These are phyloP conservation scores for Akebia trifoliata DNA, from an alignment of 164 flowering plant genomes.

Conservation along the genomic window DNA sequence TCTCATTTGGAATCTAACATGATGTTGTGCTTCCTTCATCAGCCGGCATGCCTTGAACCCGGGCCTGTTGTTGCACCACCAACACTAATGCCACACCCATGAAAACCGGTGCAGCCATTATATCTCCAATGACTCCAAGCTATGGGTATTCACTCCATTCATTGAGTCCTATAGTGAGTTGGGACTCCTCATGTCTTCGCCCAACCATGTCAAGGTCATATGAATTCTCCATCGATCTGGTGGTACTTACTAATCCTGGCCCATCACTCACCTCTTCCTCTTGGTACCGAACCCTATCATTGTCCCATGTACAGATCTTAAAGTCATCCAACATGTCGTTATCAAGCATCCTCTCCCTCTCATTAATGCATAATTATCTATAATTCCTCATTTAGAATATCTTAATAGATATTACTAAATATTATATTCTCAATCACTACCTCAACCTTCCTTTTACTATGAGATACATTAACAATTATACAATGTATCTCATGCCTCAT, in stretches of 20 bases:
- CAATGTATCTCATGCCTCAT: no score
- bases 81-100: constrained; percentile 21
- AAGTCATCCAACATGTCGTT: constrained; percentile 21
- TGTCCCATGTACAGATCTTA: constrained; percentile 10
- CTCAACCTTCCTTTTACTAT: no score
- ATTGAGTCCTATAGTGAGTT: constrained; percentile 19
- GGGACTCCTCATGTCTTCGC: constrained; percentile 20
- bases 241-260: constrained; percentile 9
- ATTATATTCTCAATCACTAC: no score
- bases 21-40: no score
- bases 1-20: no score
- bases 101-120: constrained; percentile 35
- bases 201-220: constrained; percentile 46
- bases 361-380: no score
- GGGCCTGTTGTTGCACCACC: constrained; percentile 44
- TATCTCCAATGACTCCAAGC: constrained; percentile 51
- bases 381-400: no score
- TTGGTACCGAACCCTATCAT: constrained; percentile 18
- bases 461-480: no score
- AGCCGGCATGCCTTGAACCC: no score
- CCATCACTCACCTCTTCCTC: constrained; percentile 43
- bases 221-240: constrained; percentile 11
- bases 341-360: constrained; percentile 22
- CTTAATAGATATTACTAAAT: no score
- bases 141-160: constrained; percentile 52